Base-by-base conservation (phyloP, 2,329 filamentous ascomycete genomes). In the Fusarium circinatum region DNA sequence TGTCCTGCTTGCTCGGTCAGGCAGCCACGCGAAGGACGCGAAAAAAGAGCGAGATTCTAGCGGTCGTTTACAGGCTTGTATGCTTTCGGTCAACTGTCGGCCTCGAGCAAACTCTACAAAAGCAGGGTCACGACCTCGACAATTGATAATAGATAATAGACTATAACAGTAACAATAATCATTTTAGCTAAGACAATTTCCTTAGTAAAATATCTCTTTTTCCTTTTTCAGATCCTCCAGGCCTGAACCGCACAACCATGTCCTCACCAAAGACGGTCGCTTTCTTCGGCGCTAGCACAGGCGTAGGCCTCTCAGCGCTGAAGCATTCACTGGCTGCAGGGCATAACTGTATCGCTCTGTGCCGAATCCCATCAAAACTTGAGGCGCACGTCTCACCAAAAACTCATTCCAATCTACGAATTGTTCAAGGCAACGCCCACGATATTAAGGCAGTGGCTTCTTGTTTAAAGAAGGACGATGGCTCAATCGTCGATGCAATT, bases 221-320 rank as follows among this genome's bases (percentile, higher is more conserved):
- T 0, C 10, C 11, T 15, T 14, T 12, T 32, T 51, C 9, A 3
- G 4, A n/a, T 13, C 20, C 18, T n/a, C 14, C 7, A 9, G 18
- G n/a, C 28, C 14, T 30, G 28, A 24, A 17, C 4, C 13, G 0
- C 24, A 28, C 15, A 8, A 49, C 6, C 17, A 76, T 73, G 66
- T 41, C 26, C 6, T n/a, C 64, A 20, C 5, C 47, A 38, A 78
- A 85, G 70, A 84, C 85, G 8, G 78, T 89, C 62, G 83, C 85
- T 49, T 88, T 90, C 81, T 83, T 89, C 60, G 88, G 88, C 66
- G 86, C 87, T 47, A 89, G 85, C 28, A 85, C 84, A 39, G 88
- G 88, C 54, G 83, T 82, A 70, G 86, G 84, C 60, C 83, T 88
- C 63, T 80, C 86, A 6, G 82, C 83, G 22, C 84, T 90, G 45